Conservation (phyloP, 2,329 filamentous ascomycete species). For the Sclerotinia nivalis region DNA sequence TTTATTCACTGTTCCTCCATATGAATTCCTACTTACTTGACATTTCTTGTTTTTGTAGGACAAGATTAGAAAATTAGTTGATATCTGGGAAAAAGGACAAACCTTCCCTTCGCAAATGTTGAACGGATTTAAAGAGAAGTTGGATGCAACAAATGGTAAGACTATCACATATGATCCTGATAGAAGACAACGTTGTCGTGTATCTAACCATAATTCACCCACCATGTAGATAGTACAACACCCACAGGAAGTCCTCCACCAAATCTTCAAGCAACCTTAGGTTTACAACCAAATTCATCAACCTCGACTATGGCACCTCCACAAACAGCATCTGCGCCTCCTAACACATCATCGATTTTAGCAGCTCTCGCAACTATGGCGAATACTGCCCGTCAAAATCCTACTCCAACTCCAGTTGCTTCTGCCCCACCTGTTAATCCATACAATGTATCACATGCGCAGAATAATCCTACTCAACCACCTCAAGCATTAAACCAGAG, state of each 20-base stretch:
- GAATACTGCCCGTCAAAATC: slow-evolving; percentile 64
- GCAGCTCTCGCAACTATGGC: slow-evolving; percentile 75
- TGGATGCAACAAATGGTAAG: slow-evolving; percentile 66
- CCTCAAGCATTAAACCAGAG: slow-evolving; percentile 34
- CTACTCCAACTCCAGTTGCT: slow-evolving; percentile 41
- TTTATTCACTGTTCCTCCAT: slow-evolving; percentile 21
- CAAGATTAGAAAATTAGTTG: slow-evolving; percentile 91
- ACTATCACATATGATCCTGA: slow-evolving; percentile 38
- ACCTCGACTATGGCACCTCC: slow-evolving; percentile 47
- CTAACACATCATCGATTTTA: slow-evolving; percentile 67
- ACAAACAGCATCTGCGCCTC: slow-evolving; percentile 49
- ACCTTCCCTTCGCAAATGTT: slow-evolving; percentile 86
- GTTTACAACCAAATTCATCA: slow-evolving; percentile 40
- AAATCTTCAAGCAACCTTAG: slow-evolving; percentile 45
- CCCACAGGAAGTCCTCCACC: slow-evolving; percentile 59
- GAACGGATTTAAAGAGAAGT: slow-evolving; percentile 76
- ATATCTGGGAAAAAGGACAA: slow-evolving; percentile 96
- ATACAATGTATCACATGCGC: slow-evolving; percentile 51
- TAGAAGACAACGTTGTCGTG: slow-evolving; percentile 30
- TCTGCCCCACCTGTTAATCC: slow-evolving; percentile 41
- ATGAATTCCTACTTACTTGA: slow-evolving; percentile 50
- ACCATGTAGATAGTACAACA: slow-evolving; percentile 67
- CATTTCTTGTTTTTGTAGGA: slow-evolving; percentile 63
- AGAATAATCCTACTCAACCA: slow-evolving; percentile 45
- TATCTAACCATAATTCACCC: slow-evolving; percentile 44